These are phyloP conservation scores for Penicillium bovifimosum DNA, from an alignment of 495 filamentous ascomycete genomes.

Conservation along the genomic window DNA sequence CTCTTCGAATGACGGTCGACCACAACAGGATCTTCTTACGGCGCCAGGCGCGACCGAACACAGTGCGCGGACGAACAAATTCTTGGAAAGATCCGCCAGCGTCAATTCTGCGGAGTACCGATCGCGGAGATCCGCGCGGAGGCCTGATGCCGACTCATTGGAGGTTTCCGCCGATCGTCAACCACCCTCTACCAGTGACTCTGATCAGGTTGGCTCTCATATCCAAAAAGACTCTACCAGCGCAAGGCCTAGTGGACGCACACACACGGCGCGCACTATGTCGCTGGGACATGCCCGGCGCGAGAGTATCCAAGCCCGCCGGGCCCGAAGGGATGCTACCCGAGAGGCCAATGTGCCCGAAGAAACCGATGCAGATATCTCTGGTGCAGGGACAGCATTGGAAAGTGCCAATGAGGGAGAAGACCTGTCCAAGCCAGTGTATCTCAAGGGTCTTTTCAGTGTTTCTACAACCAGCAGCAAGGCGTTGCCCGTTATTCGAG, in stretches of 20 bases:
- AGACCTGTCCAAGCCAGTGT: constrained; percentile 78
- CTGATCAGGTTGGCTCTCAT: constrained; percentile 58
- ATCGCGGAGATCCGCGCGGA: constrained; percentile 52
- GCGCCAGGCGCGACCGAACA: constrained; percentile 58
- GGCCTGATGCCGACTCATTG: constrained; percentile 49
- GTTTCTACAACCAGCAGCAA: constrained; percentile 94
- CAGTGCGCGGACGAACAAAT: constrained; percentile 54
- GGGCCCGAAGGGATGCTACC: constrained; percentile 60
- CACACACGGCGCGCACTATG: constrained; percentile 67
- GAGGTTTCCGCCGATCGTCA: constrained; percentile 48
- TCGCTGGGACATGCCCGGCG: constrained; percentile 84
- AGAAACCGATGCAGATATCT: constrained; percentile 64
- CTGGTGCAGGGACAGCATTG: constrained; percentile 41
- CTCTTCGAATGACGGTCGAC: constrained; percentile 61
- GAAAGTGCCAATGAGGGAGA: constrained; percentile 53
- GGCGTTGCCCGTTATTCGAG: constrained; percentile 74
- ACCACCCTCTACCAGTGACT: constrained; percentile 69
- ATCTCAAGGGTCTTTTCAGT: constrained; percentile 95
- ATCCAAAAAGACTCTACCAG: constrained; percentile 39
- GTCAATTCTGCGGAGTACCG: constrained; percentile 81
- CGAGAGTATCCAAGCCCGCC: constrained; percentile 83
- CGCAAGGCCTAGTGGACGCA: constrained; percentile 21
- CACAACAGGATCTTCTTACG: constrained; percentile 65
- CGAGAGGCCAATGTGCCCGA: constrained; percentile 70
- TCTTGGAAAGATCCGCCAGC: constrained; percentile 73